A percentile compares a stretch with the other conserved stretches of the same genome.
phyloP scores from a whole-genome alignment of 306 rosid species.

The Biancaea sappan region DNA sequence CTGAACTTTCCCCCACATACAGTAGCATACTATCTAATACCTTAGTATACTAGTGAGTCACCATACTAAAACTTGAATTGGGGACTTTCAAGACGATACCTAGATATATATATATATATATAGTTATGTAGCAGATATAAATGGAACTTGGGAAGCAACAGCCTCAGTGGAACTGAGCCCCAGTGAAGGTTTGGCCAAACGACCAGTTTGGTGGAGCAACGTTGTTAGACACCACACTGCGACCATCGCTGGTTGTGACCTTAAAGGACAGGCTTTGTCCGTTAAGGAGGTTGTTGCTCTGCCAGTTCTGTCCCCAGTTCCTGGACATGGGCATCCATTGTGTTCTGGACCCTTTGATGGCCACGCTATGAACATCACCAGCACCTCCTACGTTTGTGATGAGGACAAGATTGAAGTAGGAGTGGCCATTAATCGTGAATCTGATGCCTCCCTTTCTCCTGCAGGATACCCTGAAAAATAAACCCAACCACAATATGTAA shows the following conservation, averaged over 20 bases:
- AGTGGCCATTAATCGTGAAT: conserved; percentile 91
- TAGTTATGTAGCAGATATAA: background rate
- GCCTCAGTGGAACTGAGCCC: conserved; percentile 76
- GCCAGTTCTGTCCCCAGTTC: conserved; percentile 99
- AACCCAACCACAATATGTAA: background rate
- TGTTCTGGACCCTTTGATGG: conserved; percentile 79
- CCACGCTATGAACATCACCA: conserved; percentile 81
- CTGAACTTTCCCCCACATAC: conserved; percentile 15
- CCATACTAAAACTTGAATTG: conserved; percentile 29
- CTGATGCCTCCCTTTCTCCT: conserved; percentile 90
- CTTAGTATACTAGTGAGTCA: conserved; percentile 69
- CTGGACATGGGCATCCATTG: conserved; percentile 92
- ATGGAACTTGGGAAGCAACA: background rate
- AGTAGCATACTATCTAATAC: conserved; percentile 75
- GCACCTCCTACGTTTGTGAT: conserved; percentile 98
- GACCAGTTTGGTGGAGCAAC: conserved; percentile 87
- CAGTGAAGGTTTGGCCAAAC: conserved; percentile 90
- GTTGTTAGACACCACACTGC: conserved; percentile 64
- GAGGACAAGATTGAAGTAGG: conserved; percentile 92
- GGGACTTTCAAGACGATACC: conserved; percentile 14
- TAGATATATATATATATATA: background rate
- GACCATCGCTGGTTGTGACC: conserved; percentile 89
- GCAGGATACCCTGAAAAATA: conserved; percentile 77
- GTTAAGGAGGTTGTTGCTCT: conserved; percentile 83
- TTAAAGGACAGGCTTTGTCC: conserved; percentile 91